Conservation (phyloP, 2,329 filamentous ascomycete genomes). For the Elsinoe batatas region DNA sequence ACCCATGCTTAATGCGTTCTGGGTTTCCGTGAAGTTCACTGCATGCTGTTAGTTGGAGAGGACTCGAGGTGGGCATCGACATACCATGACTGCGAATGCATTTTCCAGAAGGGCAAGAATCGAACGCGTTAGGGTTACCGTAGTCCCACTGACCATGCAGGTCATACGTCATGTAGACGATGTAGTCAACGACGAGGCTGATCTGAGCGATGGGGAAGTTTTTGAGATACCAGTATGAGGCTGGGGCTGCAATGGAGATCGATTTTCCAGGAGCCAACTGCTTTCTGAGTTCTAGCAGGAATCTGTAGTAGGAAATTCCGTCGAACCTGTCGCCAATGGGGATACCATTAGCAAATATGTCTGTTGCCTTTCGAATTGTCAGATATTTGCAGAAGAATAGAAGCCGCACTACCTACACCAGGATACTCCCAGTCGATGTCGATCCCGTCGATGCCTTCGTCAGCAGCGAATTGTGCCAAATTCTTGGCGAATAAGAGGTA, state of each 20-base stretch:
- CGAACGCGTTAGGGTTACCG: constrained; percentile 23
- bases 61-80: no score
- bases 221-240: constrained; percentile 26
- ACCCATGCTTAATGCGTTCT: constrained; percentile 26
- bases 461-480: constrained; percentile 38
- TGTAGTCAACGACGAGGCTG: constrained; percentile 21
- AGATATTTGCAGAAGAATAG: neutral
- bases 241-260: constrained; percentile 23
- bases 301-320: constrained; percentile 15
- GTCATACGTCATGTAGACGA: constrained; percentile 29
- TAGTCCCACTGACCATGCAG: constrained; percentile 35
- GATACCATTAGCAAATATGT: constrained; percentile 14
- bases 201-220: constrained; percentile 22
- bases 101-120: neutral
- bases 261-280: constrained; percentile 15
- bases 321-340: constrained; percentile 12
- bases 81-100: constrained; percentile 21
- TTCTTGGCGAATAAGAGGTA: constrained; percentile 53
- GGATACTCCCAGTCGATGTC: constrained; percentile 21
- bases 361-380: constrained; percentile 26
- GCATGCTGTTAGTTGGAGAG: no score
- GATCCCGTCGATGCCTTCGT: constrained; percentile 17
- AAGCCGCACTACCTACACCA: neutral
- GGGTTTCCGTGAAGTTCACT: constrained; percentile 32
- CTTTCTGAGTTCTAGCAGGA: constrained; percentile 14